Evolutionary conservation across 768 basidiomycete genomes (phyloP).

Genomic region (Rhizopogon vesiculosus): DNA sequence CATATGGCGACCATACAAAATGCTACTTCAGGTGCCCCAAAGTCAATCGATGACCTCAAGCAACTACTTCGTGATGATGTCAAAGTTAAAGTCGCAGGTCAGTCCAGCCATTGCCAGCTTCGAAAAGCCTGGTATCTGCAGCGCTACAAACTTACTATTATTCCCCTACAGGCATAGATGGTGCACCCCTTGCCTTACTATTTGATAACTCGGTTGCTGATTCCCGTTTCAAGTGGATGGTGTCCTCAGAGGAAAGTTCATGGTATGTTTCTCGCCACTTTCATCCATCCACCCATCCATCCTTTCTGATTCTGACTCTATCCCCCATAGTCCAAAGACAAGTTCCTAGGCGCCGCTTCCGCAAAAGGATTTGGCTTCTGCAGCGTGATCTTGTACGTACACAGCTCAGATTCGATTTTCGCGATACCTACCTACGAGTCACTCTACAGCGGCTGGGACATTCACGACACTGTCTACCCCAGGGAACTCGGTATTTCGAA

Average conservation of each 20-base stretch:
- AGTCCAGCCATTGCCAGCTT: constrained; percentile 16
- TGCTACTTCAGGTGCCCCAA: constrained; percentile 32
- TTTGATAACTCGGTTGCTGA: constrained; percentile 5
- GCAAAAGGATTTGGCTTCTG: constrained; percentile 90
- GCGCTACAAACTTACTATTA: no score
- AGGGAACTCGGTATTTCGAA: constrained; percentile 89
- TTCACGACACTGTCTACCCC: constrained; percentile 83
- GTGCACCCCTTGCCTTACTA: constrained; percentile 32
- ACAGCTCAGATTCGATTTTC: neutral
- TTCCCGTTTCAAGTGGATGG: constrained; percentile 67
- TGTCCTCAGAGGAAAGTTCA: constrained; percentile 90
- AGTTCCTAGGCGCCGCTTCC: constrained; percentile 79
- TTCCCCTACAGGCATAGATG: constrained; percentile 52
- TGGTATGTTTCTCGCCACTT: constrained; percentile 41
- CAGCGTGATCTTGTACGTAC: constrained; percentile 81
- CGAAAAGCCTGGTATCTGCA: neutral
- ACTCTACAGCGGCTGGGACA: constrained; percentile 74
- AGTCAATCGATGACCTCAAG: constrained; percentile 54
- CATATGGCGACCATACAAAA: no score
- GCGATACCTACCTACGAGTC: neutral
- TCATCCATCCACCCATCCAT: neutral
- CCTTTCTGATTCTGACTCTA: constrained; percentile 5
- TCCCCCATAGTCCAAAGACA: constrained; percentile 72
- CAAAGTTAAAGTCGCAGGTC: constrained; percentile 94
- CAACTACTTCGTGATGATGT: constrained; percentile 52